A percentile compares a stretch with the other conserved stretches of the same genome.
phyloP scores from a whole-genome alignment of 78 protist species.

The Tieghemostelium lacteum region DNA sequence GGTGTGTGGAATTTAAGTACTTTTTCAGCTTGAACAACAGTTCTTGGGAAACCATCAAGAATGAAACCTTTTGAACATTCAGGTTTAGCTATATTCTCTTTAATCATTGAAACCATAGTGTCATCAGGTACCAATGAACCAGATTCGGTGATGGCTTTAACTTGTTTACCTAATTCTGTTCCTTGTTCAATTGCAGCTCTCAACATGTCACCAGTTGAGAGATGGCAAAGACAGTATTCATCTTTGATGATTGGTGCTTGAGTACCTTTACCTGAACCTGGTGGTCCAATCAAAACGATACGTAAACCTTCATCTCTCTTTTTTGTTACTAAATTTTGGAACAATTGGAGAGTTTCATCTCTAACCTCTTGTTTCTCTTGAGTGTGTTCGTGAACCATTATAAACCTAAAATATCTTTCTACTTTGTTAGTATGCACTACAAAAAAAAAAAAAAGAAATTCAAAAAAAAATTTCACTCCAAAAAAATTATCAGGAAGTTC shows the following conservation, averaged over 20 bases:
- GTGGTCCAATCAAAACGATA: slow-evolving; percentile 89
- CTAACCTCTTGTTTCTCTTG: background rate
- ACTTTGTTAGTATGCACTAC: too few species aligned
- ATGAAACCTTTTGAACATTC: slow-evolving; percentile 95
- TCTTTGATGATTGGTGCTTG: slow-evolving; percentile 85
- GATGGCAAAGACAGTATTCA: slow-evolving; percentile 89
- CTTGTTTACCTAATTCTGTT: slow-evolving; percentile 89
- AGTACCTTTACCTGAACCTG: slow-evolving; percentile 97
- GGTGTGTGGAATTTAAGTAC: background rate
- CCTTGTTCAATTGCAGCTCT: slow-evolving; percentile 96
- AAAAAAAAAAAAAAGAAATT: too few species aligned
- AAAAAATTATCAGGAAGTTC: too few species aligned
- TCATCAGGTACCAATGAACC: slow-evolving; percentile 94
- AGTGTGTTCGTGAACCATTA: too few species aligned
- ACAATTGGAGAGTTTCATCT: background rate
- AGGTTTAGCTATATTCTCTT: slow-evolving; percentile 86
- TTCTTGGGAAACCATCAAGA: slow-evolving; percentile 99
- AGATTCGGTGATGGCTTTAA: slow-evolving; percentile 93
- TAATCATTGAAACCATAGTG: slow-evolving; percentile 89
- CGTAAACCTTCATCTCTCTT: slow-evolving; percentile 69
- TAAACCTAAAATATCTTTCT: too few species aligned
- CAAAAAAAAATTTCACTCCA: too few species aligned
- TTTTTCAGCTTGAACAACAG: slow-evolving; percentile 95
- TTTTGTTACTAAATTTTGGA: slow-evolving; percentile 6
- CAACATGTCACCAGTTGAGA: slow-evolving; percentile 98